Base-by-base conservation (phyloP, 2,329 filamentous ascomycete genomes). In the Talaromyces amestolkiae region DNA sequence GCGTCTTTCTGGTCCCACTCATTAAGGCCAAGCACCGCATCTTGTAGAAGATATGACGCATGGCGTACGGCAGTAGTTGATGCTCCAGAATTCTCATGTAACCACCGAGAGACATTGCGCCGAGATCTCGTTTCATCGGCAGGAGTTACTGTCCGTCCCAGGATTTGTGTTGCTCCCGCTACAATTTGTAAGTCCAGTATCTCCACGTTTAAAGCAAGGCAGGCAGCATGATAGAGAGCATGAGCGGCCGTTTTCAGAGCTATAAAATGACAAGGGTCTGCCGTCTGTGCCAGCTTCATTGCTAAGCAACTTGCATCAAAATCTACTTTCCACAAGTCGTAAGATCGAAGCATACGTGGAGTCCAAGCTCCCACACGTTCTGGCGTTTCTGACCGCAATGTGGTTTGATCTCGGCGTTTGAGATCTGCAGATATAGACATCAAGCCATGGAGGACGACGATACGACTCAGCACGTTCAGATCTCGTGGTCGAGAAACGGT, bases 391-490 rank as follows among this genome's bases (percentile, higher is more conserved):
- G 71, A 80, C 76, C 85, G 84, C 0, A 89, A 79, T 0, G 84
- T 84, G 0, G 86, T 88, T 69, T 89, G 86, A 64, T 89, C 87
- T 7, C 87, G 79, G 1, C 87, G 79, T 60, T 85, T 84, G 77
- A 89, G 83, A 65, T 89, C 86, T 80, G 86, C 87, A 2, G 83
- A 82, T 3, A 89, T 80, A 0, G 85, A 87, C 86, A 89, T 88
- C 0, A 89, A 74, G 0, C 86, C 87, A 58, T 89, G 86, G 0
- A 89, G 76, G 0, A 89, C 73, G 0, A 89, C 74, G 0, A 86
- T 74, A 0, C 85, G 77, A 0, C 86, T 85, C 0, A 88, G 70
- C 0, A 79, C 79, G 66, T 86, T 87, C 0, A 88, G 70, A 13
- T 75, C 69, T 2, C 76, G 72, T 0, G 78, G 74, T 4, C 77